Conservation (phyloP, 257 asterid species). For the Ligustrum vulgare region DNA sequence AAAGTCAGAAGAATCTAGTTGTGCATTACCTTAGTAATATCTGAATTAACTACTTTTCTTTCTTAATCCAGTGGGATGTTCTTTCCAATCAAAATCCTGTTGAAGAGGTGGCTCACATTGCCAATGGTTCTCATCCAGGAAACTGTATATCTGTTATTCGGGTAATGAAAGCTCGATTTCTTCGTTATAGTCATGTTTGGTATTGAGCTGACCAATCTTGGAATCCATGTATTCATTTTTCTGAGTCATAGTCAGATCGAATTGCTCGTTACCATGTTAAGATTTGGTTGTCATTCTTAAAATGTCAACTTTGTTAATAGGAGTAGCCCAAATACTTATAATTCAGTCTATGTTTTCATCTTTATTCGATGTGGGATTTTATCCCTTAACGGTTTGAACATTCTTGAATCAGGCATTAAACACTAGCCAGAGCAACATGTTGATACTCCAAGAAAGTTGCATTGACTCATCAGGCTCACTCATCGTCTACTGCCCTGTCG, state of each 20-base stretch:
- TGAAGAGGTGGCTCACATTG: slow-evolving; percentile 85
- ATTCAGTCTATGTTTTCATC: too few relatives aligned
- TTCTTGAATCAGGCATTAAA: slow-evolving; percentile 56
- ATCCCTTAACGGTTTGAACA: neutral
- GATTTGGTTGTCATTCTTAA: too few relatives aligned
- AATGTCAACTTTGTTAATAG: too few relatives aligned
- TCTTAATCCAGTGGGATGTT: slow-evolving; percentile 76
- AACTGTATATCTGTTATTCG: slow-evolving; percentile 83
- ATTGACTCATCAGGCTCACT: slow-evolving; percentile 77
- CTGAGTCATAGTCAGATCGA: too few relatives aligned
- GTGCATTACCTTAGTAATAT: neutral
- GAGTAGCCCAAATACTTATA: too few relatives aligned
- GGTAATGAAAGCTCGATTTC: slow-evolving; percentile 37
- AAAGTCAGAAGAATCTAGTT: neutral
- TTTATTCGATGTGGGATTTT: too few relatives aligned
- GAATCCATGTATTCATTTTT: too few relatives aligned
- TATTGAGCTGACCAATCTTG: neutral
- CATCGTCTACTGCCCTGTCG: slow-evolving; percentile 83
- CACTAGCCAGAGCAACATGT: slow-evolving; percentile 73
- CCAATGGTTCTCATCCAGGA: slow-evolving; percentile 93
- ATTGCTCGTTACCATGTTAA: too few relatives aligned
- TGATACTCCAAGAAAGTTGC: slow-evolving; percentile 97
- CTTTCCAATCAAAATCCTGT: slow-evolving; percentile 86
- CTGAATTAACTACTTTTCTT: neutral
- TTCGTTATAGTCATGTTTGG: neutral